Evolutionary conservation across 345 rosid genomes (phyloP).

Genomic region (Noccaea caerulescens): DNA sequence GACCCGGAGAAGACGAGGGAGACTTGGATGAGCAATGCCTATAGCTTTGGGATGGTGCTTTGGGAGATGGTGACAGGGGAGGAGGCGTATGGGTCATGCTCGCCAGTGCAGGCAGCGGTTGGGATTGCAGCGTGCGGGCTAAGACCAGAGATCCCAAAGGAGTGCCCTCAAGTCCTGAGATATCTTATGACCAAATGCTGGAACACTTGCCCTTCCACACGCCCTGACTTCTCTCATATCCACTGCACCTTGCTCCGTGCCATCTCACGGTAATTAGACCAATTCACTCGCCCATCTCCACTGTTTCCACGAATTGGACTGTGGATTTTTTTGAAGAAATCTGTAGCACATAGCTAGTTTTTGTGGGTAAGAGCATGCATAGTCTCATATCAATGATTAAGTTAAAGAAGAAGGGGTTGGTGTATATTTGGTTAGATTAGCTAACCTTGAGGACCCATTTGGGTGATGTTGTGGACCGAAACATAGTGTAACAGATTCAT

Average conservation of each 20-base stretch:
- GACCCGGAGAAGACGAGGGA: conserved; percentile 89
- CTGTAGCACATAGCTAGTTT: conserved; percentile 15
- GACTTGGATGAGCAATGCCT: conserved; percentile 96
- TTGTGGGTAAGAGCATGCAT: conserved; percentile 18
- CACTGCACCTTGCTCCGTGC: conserved; percentile 57
- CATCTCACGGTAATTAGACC: conserved; percentile 40
- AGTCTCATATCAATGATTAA: conserved; percentile 20
- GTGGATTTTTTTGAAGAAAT: conserved; percentile 9
- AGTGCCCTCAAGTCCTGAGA: conserved; percentile 76
- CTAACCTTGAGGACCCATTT: conserved; percentile 23
- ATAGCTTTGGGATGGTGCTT: conserved; percentile 92
- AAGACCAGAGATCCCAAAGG: conserved; percentile 94
- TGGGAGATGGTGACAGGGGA: conserved; percentile 99
- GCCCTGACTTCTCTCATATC: conserved; percentile 79
- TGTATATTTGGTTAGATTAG: conserved; percentile 12
- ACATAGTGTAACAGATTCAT: conserved; percentile 3
- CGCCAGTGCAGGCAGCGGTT: conserved; percentile 97
- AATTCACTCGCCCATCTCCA: conserved; percentile 14
- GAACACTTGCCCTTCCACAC: conserved; percentile 76
- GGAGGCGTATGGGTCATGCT: conserved; percentile 80
- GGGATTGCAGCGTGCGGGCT: conserved; percentile 96
- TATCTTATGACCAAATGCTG: conserved; percentile 89
- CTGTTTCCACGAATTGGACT: conserved; percentile 4
- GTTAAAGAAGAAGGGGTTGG: conserved; percentile 6
- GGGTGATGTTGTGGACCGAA: conserved; percentile 1